Evolutionary conservation across 352 stramenopile species (phyloP).

Genomic region (Thraustochytrium sp.): DNA sequence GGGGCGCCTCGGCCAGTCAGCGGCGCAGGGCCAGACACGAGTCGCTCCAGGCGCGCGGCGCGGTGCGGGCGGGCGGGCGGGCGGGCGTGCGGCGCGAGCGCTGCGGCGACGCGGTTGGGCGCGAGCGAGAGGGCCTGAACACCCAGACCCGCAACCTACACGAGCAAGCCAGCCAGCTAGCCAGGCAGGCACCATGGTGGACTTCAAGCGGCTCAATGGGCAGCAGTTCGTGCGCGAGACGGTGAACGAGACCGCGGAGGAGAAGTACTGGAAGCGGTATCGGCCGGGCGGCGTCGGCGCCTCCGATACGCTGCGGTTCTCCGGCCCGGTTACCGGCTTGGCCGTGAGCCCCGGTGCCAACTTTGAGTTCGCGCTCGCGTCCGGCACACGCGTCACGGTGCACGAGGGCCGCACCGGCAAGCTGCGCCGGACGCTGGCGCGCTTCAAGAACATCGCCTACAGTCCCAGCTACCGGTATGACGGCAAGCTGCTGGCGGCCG

Average conservation of each 20-base stretch:
- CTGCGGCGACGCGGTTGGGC: too few species aligned
- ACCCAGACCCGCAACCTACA: too few species aligned
- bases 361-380: conserved; percentile 37
- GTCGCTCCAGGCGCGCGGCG: too few species aligned
- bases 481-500: conserved; percentile 73
- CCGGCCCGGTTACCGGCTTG: conserved; percentile 15
- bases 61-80: too few species aligned
- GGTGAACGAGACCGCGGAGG: conserved; percentile 45
- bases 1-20: too few species aligned
- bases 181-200: not conserved
- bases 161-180: too few species aligned
- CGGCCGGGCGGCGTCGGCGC: not conserved
- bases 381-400: conserved; percentile 28
- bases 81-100: too few species aligned
- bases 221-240: conserved; percentile 43
- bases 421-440: conserved; percentile 25
- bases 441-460: conserved; percentile 49
- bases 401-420: conserved; percentile 39
- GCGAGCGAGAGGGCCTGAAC: too few species aligned
- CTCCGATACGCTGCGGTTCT: not conserved
- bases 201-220: conserved; percentile 39
- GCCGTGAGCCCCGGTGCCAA: conserved; percentile 33
- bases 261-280: conserved; percentile 49
- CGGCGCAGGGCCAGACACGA: too few species aligned
- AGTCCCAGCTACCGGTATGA: conserved; percentile 65